phyloP scores from a whole-genome alignment of 2,329 filamentous ascomycete genomes.

The Dothiorella sarmentorum region DNA sequence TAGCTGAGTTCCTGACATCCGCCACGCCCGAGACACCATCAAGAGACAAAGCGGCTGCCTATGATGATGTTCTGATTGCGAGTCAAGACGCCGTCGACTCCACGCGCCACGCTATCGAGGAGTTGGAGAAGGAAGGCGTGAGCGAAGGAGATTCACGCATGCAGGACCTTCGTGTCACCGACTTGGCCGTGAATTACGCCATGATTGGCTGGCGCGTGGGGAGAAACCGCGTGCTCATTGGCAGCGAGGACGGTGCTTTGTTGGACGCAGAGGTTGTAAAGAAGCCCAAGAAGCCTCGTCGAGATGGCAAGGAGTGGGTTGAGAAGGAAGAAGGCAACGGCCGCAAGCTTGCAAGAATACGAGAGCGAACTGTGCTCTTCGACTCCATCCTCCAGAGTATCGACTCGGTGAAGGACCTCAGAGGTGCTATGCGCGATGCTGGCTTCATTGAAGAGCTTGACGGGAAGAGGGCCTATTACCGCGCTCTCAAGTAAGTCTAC shows the following conservation, averaged over 20 bases:
- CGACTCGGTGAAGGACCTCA: slow-evolving; percentile 82
- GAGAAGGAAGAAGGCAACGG: slow-evolving; percentile 65
- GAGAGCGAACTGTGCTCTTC: slow-evolving; percentile 85
- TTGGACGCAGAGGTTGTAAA: slow-evolving; percentile 55
- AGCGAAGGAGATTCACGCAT: slow-evolving; percentile 80
- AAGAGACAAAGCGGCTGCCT: slow-evolving; percentile 76
- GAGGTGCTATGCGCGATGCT: slow-evolving; percentile 82
- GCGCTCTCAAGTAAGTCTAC: slow-evolving; percentile 84
- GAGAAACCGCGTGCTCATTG: slow-evolving; percentile 83
- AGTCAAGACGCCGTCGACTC: slow-evolving; percentile 94
- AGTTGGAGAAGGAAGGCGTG: slow-evolving; percentile 77
- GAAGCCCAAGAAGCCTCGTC: slow-evolving; percentile 38
- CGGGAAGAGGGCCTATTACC: slow-evolving; percentile 77
- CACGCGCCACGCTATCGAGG: slow-evolving; percentile 89
- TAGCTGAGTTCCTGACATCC: slow-evolving; percentile 48
- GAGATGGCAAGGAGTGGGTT: slow-evolving; percentile 44
- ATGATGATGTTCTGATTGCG: slow-evolving; percentile 84
- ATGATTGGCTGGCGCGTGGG: slow-evolving; percentile 94
- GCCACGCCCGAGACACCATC: slow-evolving; percentile 41
- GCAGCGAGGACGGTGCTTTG: slow-evolving; percentile 72
- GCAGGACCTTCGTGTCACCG: slow-evolving; percentile 88
- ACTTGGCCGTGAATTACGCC: slow-evolving; percentile 89
- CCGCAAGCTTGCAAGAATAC: slow-evolving; percentile 72
- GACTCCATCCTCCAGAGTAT: slow-evolving; percentile 88
- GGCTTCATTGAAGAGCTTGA: slow-evolving; percentile 74